A percentile compares a stretch with the other conserved stretches of the same genome.
These are phyloP conservation scores for Penicillium angulare DNA, from an alignment of 495 filamentous ascomycete species.

Conservation along the genomic window DNA sequence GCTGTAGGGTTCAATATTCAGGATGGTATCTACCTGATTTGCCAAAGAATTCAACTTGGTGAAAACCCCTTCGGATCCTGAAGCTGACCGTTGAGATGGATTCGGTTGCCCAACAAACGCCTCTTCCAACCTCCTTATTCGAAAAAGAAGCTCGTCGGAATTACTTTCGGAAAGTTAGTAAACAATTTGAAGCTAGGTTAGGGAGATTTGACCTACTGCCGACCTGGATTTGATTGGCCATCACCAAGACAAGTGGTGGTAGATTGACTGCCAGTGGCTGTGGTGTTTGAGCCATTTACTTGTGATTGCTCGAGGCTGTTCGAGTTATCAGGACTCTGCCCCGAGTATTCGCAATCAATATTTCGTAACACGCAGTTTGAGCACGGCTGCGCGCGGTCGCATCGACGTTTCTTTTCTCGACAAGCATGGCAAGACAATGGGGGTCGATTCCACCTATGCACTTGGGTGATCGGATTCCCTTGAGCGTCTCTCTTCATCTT, in stretches of 20 bases:
- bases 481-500: slow-evolving; percentile 22
- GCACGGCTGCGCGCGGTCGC: slow-evolving; percentile 29
- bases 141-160: slow-evolving; percentile 14
- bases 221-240: not conserved
- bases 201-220: slow-evolving; percentile 1
- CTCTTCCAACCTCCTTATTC: slow-evolving; percentile 15
- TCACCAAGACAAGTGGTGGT: not conserved
- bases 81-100: not conserved
- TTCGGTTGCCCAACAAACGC: slow-evolving; percentile 2
- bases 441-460: slow-evolving; percentile 17
- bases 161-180: slow-evolving; percentile 6
- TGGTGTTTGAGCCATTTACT: not conserved
- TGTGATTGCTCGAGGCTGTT: not conserved
- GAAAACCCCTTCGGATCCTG: not conserved
- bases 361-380: slow-evolving; percentile 25
- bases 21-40: not conserved
- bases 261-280: not conserved
- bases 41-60: not conserved
- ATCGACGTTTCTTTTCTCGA: slow-evolving; percentile 27
- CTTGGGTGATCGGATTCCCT: slow-evolving; percentile 10
- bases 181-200: not conserved
- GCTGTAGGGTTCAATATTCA: not conserved
- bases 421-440: slow-evolving; percentile 23
- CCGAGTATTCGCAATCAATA: slow-evolving; percentile 18
- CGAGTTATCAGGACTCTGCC: not conserved